Evolutionary conservation across 805 yeast genomes (phyloP).

Genomic region (Zygoascus tannicola): DNA sequence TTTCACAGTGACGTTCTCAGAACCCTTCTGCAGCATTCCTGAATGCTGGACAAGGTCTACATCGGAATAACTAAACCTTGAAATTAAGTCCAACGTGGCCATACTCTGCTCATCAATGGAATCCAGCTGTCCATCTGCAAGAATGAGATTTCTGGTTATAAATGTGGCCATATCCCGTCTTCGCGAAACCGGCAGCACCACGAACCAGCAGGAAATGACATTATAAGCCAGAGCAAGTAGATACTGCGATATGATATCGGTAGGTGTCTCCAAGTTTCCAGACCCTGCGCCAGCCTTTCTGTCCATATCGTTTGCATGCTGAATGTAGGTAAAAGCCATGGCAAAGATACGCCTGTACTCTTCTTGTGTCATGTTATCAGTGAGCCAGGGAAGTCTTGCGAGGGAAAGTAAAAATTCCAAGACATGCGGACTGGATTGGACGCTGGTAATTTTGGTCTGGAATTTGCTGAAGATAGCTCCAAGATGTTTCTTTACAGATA

Average conservation of each 20-base stretch:
- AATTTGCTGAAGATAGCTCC: conserved; percentile 61
- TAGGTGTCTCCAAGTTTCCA: conserved; percentile 39
- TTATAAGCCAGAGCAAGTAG: conserved; percentile 53
- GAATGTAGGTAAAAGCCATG: conserved; percentile 70
- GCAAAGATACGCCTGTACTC: conserved; percentile 77
- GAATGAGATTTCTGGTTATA: conserved; percentile 47
- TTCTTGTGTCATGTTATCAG: conserved; percentile 63
- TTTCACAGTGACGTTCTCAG: conserved; percentile 10
- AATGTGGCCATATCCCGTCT: conserved; percentile 54
- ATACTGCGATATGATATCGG: conserved; percentile 43
- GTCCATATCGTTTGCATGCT: conserved; percentile 48
- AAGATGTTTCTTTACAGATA: conserved; percentile 57
- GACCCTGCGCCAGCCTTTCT: conserved; percentile 34
- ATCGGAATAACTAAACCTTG: conserved; percentile 57
- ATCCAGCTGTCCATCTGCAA: conserved; percentile 29
- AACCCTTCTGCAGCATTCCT: conserved; percentile 6
- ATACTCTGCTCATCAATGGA: conserved; percentile 42
- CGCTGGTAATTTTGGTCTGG: conserved; percentile 64
- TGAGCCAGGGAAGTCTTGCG: conserved; percentile 54
- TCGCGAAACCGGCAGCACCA: conserved; percentile 50
- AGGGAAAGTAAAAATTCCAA: conserved; percentile 65
- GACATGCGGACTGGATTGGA: conserved; percentile 61
- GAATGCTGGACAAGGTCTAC: conserved; percentile 42
- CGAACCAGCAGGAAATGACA: conserved; percentile 63
- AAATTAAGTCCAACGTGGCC: conserved; percentile 59